Evolutionary conservation across 768 basidiomycete genomes (phyloP), one percentile per base, ranked within the genome.

Genomic region (Boletus vinaceobasis): DNA sequence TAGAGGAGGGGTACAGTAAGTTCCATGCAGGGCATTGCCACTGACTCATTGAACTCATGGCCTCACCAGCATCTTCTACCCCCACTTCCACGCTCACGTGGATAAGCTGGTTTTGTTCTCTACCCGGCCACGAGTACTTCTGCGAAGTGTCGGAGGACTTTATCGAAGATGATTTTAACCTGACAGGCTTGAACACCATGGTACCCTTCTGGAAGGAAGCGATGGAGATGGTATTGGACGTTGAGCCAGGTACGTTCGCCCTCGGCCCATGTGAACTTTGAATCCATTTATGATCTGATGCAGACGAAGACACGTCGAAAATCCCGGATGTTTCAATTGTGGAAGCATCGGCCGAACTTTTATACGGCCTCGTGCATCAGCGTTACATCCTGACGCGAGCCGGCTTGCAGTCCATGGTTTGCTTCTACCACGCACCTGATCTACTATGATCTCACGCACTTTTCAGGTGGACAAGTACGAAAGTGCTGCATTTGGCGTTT

Each of bases 161-260:
- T 73, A 98, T 99, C 71, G 93, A 98, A 71, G 97, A 99, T 74
- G 93, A 98, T 69, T 99, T 99, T 77, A 99, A 99, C 75, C 78
- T 99, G 37, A 99, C 97, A 6, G 97, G 97, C 7, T 74, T 99
- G 70, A 96, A 94, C 67, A 82, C 82, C 32, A 86, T 95, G 86
- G 97, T 98, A 17, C 97, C 97, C 8, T 99, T 99, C 70, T 99
- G 96, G 93, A 98, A 98, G 71, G 97, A 99, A 71, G 97, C 97
- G 43, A 90, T 99, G 88, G 97, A 99, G 76, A 99, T 99, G 97
- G 93, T 99, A 15, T 74, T 99, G 61, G 97, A 99, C 74, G 96
- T 98, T 50, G 97, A 99, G 74, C 93, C 97, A 78, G 94, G 96
- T 95, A 69, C 71, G 86, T 71, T 29, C 26, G 33, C 57, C 60